Evolutionary conservation across 1,284 basidiomycete species (phyloP), one percentile per base, ranked within the genome.

Genomic region (Tremellales sp.): DNA sequence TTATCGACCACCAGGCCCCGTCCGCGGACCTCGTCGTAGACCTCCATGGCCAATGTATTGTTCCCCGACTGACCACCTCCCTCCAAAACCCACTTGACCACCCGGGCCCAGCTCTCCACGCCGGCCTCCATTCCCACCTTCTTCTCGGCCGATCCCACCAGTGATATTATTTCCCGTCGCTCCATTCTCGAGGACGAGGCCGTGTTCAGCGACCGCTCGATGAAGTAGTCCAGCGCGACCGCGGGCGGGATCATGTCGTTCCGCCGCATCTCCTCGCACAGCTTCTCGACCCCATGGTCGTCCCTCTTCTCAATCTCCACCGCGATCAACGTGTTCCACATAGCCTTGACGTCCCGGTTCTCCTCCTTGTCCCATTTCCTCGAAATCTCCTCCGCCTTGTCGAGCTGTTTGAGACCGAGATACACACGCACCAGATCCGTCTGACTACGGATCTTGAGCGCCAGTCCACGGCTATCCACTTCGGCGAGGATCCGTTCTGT

Each of bases 21-120:
- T n/a, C 32, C 34, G 14, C 53, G 44, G 2, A 50, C 46, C 14
- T 53, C 50, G n/a, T 40, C 27, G 40, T 61, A 65, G 6, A 57
- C 48, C 16, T 46, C 43, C 16, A 57, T 21, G 16, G 51, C 47
- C 28, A 57, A 39, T 39, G 9, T 25, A 24, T 25, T 25, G 37
- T 39, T 25, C 24, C 9, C n/a, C n/a, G n/a, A n/a, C 22, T 47
- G 36, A 26, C 39, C 39, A 3, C 53, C 43, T 26, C 41, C 24
- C 8, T 35, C 38, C 4, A 56, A 35, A 10, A 56, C 41, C 14
- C 43, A 29, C 26, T 43, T 27, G 5, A 61, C 32, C 18, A 56
- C 22, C 3, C 43, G 41, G 1, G 53, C 50, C 61, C 61, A 64
- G 14, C 51, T 52, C 0, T 51, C 35, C 3, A 48, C 6, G 1